A percentile compares a stretch with the other conserved stretches of the same genome.
phyloP scores from a whole-genome alignment of 345 rosid species.

The Hirschfeldia incana region DNA sequence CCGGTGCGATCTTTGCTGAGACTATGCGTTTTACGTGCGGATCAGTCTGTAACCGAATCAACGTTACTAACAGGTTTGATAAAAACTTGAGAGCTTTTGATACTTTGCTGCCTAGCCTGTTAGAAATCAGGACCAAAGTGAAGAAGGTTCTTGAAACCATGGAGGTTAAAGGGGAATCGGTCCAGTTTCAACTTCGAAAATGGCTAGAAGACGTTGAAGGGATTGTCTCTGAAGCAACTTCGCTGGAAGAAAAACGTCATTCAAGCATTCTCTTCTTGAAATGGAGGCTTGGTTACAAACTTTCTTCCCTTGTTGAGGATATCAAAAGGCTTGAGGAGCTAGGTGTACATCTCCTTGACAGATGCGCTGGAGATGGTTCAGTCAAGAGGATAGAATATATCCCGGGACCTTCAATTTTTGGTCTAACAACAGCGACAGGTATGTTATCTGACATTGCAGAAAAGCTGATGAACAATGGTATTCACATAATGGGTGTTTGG shows the following conservation, averaged over 20 bases:
- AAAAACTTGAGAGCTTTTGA: background rate
- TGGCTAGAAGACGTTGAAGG: background rate
- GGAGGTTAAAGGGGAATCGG: background rate
- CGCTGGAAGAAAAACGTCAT: background rate
- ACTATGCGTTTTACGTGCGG: background rate
- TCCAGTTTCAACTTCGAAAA: background rate
- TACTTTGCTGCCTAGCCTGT: background rate
- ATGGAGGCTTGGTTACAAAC: background rate
- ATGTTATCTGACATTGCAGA: background rate
- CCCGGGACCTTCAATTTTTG: background rate
- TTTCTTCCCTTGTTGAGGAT: background rate
- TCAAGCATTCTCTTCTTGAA: background rate
- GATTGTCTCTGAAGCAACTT: background rate
- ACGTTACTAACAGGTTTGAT: background rate
- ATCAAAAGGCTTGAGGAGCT: background rate
- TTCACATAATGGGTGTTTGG: slow-evolving; percentile 35
- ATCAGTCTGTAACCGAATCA: background rate
- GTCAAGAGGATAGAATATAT: background rate
- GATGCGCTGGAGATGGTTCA: background rate
- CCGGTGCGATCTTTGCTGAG: background rate
- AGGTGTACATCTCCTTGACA: background rate
- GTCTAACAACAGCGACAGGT: background rate
- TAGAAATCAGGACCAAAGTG: background rate
- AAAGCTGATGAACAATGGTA: background rate
- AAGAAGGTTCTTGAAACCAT: background rate